These are phyloP conservation scores for Stachybotrys chlorohalonatus DNA, from an alignment of 2,329 filamentous ascomycete genomes.

Conservation along the genomic window DNA sequence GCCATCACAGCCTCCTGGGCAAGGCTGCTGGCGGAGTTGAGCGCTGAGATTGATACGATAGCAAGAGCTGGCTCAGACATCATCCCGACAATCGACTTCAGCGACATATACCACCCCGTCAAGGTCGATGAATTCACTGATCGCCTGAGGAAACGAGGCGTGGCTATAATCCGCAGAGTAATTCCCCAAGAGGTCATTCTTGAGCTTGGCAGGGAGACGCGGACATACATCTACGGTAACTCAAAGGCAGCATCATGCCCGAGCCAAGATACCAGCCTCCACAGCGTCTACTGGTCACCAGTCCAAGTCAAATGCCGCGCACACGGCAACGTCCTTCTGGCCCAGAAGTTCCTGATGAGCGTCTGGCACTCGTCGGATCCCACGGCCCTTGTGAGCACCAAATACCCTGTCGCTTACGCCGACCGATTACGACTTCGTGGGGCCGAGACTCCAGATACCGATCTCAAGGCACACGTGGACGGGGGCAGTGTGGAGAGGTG, in stretches of 20 bases:
- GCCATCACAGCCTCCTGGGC: conserved; percentile 28
- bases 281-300: conserved; percentile 30
- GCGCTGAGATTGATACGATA: conserved; percentile 27
- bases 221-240: conserved; percentile 45
- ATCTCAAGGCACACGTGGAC: conserved; percentile 51
- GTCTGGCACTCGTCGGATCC: conserved; percentile 23
- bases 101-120: conserved; percentile 21
- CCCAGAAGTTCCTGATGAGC: conserved; percentile 39
- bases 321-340: conserved; percentile 27
- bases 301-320: conserved; percentile 29
- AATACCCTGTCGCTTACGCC: conserved; percentile 48
- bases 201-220: conserved; percentile 41
- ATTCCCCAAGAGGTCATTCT: conserved; percentile 15
- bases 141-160: conserved; percentile 18
- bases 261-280: conserved; percentile 20
- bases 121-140: conserved; percentile 15
- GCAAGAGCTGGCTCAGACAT: conserved; percentile 17
- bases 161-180: conserved; percentile 22
- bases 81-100: conserved; percentile 32
- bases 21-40: conserved; percentile 26
- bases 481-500: conserved; percentile 59
- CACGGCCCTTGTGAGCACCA: conserved; percentile 29
- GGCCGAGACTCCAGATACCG: conserved; percentile 43
- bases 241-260: conserved; percentile 22
- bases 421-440: conserved; percentile 47